Evolutionary conservation across 306 rosid species (phyloP), one percentile per base, ranked within the genome.

Genomic region (Ceratonia siliqua): DNA sequence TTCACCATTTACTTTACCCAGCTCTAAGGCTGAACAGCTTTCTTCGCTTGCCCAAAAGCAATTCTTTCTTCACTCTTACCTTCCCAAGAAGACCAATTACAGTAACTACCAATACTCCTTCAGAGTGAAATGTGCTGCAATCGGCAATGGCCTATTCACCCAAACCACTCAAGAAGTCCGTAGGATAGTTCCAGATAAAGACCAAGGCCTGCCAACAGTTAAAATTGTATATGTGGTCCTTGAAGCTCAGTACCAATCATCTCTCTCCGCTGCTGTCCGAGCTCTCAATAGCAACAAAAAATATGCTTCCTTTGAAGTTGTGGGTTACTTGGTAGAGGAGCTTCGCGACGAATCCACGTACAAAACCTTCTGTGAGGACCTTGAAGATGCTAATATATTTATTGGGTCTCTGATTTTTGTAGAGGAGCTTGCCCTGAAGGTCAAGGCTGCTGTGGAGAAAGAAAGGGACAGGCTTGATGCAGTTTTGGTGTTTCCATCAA

Each of bases 241-340:
- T 32, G 99, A 95, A 57, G 99, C 99, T 56, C 99, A 95, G 87
- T 95, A 95, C 81, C 99, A 95, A 30, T 95, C 99, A 21, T 84
- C 99, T 3, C 86, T 95, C 20, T 80, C 95, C 0, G 90, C 96
- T 3, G 99, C 99, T 4, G 99, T 95, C 0, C 78, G 82, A 66
- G 73, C 90, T 33, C 89, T 95, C 52, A 95, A 95, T 83, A 72
- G 52, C 4, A 74, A 48, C 50, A 77, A 21, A 5, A 83, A 38
- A 57, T 21, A 88, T 33, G 98, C 92, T 73, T 90, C 95, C 18
- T 92, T 58, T 76, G 85, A 90, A 78, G 92, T 95, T 30, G 99
- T 92, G 9, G 99, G 98, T 21, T 95, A 95, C 82, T 83, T 95
- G 78, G 97, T 95, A 0, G 99, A 95, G 63, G 99, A 95, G 89